These are phyloP conservation scores for Exophiala oligosperma DNA, from an alignment of 2,329 filamentous ascomycete genomes.

Conservation along the genomic window DNA sequence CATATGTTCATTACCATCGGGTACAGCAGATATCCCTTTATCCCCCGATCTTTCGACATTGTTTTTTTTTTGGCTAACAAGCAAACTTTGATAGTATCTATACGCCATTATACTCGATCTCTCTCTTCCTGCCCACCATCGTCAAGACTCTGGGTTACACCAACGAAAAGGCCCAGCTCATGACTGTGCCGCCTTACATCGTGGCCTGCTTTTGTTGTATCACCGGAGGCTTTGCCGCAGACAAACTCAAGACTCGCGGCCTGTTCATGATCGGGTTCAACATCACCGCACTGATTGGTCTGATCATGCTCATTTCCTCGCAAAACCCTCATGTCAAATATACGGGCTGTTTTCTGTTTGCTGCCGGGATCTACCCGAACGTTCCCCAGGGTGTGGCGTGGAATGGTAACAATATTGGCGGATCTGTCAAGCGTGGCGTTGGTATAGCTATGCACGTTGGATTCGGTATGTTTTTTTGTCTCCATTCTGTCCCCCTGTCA, in stretches of 20 bases:
- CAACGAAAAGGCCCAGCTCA: slow-evolving; percentile 60
- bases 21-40: slow-evolving; percentile 3
- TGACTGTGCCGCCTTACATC: slow-evolving; percentile 67
- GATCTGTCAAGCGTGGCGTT: slow-evolving; percentile 89
- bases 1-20: slow-evolving; percentile 28
- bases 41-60: too few relatives aligned
- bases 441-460: slow-evolving; percentile 85
- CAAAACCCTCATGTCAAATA: slow-evolving; percentile 70
- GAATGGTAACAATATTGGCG: slow-evolving; percentile 82
- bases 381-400: slow-evolving; percentile 86
- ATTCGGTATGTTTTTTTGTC: slow-evolving; percentile 86
- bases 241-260: slow-evolving; percentile 61
- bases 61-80: not conserved
- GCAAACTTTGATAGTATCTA: slow-evolving; percentile 41
- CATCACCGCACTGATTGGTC: slow-evolving; percentile 71
- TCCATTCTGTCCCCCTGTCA: slow-evolving; percentile 46
- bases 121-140: slow-evolving; percentile 59
- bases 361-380: slow-evolving; percentile 83
- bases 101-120: slow-evolving; percentile 61
- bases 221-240: slow-evolving; percentile 59
- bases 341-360: slow-evolving; percentile 78
- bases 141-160: slow-evolving; percentile 58
- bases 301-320: slow-evolving; percentile 69
- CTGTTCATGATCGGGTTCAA: slow-evolving; percentile 70
- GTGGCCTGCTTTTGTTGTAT: slow-evolving; percentile 59